Conservation (phyloP, 1,284 basidiomycete species). For the Trametes polyzona region DNA sequence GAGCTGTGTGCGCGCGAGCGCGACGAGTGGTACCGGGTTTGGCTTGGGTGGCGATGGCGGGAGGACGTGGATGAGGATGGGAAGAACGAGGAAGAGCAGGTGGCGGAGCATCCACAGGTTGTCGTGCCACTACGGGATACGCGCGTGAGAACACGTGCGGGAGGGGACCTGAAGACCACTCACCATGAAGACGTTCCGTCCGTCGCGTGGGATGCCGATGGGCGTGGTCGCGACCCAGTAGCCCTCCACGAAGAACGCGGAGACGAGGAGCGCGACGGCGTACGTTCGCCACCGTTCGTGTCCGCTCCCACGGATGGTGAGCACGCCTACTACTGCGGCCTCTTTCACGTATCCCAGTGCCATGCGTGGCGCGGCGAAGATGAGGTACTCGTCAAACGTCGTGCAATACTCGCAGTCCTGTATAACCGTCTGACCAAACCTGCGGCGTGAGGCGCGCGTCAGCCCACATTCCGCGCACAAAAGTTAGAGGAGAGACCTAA, state of each 20-base stretch:
- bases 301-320: slow-evolving; percentile 43
- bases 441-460: background rate
- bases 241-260: slow-evolving; percentile 52
- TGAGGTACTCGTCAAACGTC: slow-evolving; percentile 58
- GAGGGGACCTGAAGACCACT: slow-evolving; percentile 24
- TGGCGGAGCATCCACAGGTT: slow-evolving; percentile 55
- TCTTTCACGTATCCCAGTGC: slow-evolving; percentile 63
- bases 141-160: background rate
- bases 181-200: slow-evolving; percentile 56
- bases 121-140: slow-evolving; percentile 65
- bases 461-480: slow-evolving; percentile 27
- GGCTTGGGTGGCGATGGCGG: slow-evolving; percentile 34
- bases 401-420: slow-evolving; percentile 65
- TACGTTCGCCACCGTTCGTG: slow-evolving; percentile 53
- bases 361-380: slow-evolving; percentile 57
- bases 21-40: slow-evolving; percentile 40
- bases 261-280: slow-evolving; percentile 51
- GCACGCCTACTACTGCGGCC: slow-evolving; percentile 56
- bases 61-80: slow-evolving; percentile 51
- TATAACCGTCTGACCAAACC: slow-evolving; percentile 68
- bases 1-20: slow-evolving; percentile 40
- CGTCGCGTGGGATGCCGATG: slow-evolving; percentile 47
- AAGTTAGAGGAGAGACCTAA: slow-evolving; percentile 47
- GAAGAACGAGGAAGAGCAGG: slow-evolving; percentile 60
- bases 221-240: slow-evolving; percentile 55